Percentiles rank a stretch among this genome's conserved stretches.
phyloP scores from a whole-genome alignment of 2,329 filamentous ascomycete species.

The Knoxdaviesia capensis region DNA sequence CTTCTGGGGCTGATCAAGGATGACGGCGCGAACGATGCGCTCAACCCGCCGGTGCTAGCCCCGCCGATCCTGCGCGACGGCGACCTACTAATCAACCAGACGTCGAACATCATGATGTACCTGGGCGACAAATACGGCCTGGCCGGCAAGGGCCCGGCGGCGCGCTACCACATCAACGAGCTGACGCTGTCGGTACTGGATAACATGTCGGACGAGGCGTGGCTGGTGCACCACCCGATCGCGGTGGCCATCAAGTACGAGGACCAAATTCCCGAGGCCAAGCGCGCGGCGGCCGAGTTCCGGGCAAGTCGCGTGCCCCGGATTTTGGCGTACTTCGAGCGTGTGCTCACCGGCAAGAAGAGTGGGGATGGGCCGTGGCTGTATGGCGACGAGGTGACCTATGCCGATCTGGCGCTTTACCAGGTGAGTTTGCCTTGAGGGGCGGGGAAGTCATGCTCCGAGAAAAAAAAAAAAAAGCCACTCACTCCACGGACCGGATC shows the following conservation, averaged over 20 bases:
- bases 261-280: constrained; percentile 50
- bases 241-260: constrained; percentile 42
- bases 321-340: constrained; percentile 51
- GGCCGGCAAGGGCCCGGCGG: constrained; percentile 16
- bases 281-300: constrained; percentile 28
- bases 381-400: constrained; percentile 43
- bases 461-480: too few species aligned
- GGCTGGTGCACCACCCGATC: constrained; percentile 60
- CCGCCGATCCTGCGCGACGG: constrained; percentile 47
- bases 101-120: constrained; percentile 53
- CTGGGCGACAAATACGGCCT: constrained; percentile 41
- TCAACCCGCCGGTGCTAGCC: constrained; percentile 45
- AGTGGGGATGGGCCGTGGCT: constrained; percentile 41
- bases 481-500: too few species aligned
- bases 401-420: constrained; percentile 56
- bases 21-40: constrained; percentile 13
- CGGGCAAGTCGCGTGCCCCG: constrained; percentile 38
- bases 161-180: constrained; percentile 37
- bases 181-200: constrained; percentile 53
- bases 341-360: constrained; percentile 37
- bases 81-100: constrained; percentile 44
- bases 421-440: constrained; percentile 39
- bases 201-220: constrained; percentile 46
- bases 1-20: constrained; percentile 15
- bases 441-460: too few species aligned